A percentile compares a stretch with the other conserved stretches of the same genome.
These are phyloP conservation scores for Aspergillus sparsus DNA, from an alignment of 495 filamentous ascomycete species.

Conservation along the genomic window DNA sequence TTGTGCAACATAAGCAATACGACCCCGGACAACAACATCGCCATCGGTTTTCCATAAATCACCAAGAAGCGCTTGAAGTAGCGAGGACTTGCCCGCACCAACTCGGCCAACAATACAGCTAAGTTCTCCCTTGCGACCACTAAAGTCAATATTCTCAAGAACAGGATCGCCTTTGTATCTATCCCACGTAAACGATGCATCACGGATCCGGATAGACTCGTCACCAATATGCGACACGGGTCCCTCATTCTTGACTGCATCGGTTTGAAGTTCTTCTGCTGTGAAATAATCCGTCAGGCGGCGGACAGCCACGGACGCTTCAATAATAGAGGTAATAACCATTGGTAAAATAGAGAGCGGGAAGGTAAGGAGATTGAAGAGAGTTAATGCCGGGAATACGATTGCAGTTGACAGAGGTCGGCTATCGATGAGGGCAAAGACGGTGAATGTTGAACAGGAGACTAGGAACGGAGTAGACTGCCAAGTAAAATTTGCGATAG, in stretches of 20 bases:
- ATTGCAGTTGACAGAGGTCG: constrained; percentile 87
- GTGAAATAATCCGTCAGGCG: constrained; percentile 83
- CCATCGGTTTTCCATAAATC: constrained; percentile 90
- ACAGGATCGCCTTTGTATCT: constrained; percentile 63
- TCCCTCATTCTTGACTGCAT: constrained; percentile 72
- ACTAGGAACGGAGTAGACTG: constrained; percentile 99
- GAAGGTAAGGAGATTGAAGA: constrained; percentile 94
- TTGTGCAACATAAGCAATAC: constrained; percentile 88
- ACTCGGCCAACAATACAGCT: constrained; percentile 94
- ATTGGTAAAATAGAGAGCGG: constrained; percentile 93
- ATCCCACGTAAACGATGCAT: constrained; percentile 95
- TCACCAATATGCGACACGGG: constrained; percentile 73
- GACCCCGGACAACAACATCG: constrained; percentile 77
- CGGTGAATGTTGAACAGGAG: constrained; percentile 93
- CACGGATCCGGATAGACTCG: constrained; percentile 76
- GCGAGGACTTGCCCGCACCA: constrained; percentile 89
- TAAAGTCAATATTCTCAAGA: constrained; percentile 80
- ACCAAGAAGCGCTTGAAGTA: constrained; percentile 83
- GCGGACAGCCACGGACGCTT: constrained; percentile 88
- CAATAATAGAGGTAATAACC: constrained; percentile 96
- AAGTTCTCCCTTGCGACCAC: constrained; percentile 85
- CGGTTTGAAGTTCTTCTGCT: constrained; percentile 85
- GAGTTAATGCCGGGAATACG: constrained; percentile 89
- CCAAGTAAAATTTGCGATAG: constrained; percentile 97
- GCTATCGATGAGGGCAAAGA: constrained; percentile 83